A percentile compares a stretch with the other conserved stretches of the same genome.
Evolutionary conservation across 148 eudicot genomes (phyloP).

Genomic region (Arbutus unedo): DNA sequence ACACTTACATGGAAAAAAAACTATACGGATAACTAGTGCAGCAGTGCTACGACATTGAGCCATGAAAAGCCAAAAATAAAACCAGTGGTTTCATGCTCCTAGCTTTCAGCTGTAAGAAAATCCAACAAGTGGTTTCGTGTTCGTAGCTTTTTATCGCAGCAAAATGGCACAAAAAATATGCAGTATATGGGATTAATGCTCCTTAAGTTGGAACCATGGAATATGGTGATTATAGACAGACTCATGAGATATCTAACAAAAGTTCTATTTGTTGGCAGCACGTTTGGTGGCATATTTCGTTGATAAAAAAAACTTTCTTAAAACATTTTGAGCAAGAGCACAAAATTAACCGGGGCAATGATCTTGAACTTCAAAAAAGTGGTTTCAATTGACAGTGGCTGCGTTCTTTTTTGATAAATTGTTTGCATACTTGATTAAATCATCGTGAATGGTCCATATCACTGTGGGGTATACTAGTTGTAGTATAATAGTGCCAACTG

Average conservation of each 20-base stretch:
- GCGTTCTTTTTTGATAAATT: not conserved
- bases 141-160: not conserved
- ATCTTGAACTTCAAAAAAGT: not conserved
- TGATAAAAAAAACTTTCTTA: not conserved
- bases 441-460: not conserved
- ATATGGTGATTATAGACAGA: not conserved
- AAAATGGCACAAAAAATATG: not conserved
- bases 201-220: not conserved
- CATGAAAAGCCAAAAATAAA: not conserved
- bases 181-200: not conserved
- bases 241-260: not conserved
- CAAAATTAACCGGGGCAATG: not conserved
- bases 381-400: too few species aligned
- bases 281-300: not conserved
- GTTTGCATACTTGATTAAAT: not conserved
- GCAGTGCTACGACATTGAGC: not conserved
- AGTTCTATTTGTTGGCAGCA: not conserved
- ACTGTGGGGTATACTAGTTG: too few species aligned
- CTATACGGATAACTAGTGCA: not conserved
- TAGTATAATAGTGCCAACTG: too few species aligned
- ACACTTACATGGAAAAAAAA: not conserved
- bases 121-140: not conserved
- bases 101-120: not conserved
- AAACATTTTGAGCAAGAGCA: not conserved
- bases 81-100: slow-evolving; percentile 6